Percentiles rank a stretch among this genome's conserved stretches.
These are phyloP conservation scores for Conticribra weissflogii DNA, from an alignment of 108 stramenopile species.

Conservation along the genomic window DNA sequence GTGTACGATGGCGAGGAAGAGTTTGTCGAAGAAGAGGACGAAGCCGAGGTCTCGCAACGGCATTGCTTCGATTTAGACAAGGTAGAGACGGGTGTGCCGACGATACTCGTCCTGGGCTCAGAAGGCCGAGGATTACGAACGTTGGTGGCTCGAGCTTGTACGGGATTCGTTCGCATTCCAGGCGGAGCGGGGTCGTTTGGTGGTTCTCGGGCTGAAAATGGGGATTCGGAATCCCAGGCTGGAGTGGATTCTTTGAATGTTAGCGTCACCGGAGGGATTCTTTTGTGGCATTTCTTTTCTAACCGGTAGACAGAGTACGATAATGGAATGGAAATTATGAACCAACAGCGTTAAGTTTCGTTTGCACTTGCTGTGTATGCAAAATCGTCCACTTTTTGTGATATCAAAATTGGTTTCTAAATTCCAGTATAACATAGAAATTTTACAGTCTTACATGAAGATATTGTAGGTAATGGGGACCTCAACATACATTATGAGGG, in stretches of 20 bases:
- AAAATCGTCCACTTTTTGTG: too few relatives aligned
- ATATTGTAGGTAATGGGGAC: too few relatives aligned
- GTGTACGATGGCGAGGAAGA: conserved; percentile 13
- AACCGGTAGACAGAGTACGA: not conserved
- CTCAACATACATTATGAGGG: too few relatives aligned
- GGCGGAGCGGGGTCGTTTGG: conserved; percentile 41
- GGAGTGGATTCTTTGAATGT: conserved; percentile 97
- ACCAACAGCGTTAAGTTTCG: too few relatives aligned
- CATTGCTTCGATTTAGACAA: conserved; percentile 61
- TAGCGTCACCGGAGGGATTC: conserved; percentile 93
- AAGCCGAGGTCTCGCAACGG: too few relatives aligned
- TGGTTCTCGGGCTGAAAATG: conserved; percentile 38
- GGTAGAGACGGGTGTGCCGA: conserved; percentile 62
- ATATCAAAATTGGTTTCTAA: too few relatives aligned
- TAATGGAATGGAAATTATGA: not conserved
- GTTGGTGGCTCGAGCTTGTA: conserved; percentile 84
- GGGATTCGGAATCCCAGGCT: conserved; percentile 15
- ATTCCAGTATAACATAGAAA: too few relatives aligned
- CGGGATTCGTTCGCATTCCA: conserved; percentile 89
- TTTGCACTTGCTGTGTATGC: too few relatives aligned
- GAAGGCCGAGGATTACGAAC: conserved; percentile 94
- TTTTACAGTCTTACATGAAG: too few relatives aligned
- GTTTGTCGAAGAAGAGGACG: conserved; percentile 9
- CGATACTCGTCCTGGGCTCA: conserved; percentile 93
- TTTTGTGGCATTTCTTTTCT: conserved; percentile 45